Percentiles rank a stretch among this genome's conserved stretches.
These are phyloP conservation scores for Moricandia moricandioides DNA, from an alignment of 345 rosid species.

Conservation along the genomic window DNA sequence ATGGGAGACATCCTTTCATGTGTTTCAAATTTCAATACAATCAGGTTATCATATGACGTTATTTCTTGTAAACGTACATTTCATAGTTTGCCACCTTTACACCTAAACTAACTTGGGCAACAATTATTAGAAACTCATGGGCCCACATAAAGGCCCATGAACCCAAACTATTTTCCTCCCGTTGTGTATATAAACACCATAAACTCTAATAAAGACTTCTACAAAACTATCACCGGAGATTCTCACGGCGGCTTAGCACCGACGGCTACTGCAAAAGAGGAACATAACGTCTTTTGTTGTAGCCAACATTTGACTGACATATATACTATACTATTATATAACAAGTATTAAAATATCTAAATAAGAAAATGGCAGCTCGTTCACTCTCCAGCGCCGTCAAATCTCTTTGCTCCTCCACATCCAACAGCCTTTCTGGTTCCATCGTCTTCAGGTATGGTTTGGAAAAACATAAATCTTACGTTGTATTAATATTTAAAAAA, in stretches of 20 bases:
- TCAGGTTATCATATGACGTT: background rate
- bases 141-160: background rate
- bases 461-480: background rate
- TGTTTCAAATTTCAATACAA: background rate
- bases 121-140: background rate
- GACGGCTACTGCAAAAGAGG: conserved; percentile 26
- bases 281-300: conserved; percentile 11
- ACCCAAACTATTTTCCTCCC: no score
- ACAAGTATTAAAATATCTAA: background rate
- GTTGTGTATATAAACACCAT: conserved; percentile 16
- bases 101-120: background rate
- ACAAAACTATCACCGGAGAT: conserved; percentile 10
- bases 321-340: background rate
- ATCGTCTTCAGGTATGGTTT: conserved; percentile 13
- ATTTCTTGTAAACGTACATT: background rate
- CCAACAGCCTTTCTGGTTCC: conserved; percentile 8
- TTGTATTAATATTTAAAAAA: background rate
- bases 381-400: conserved; percentile 28
- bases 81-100: background rate
- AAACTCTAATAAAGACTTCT: conserved; percentile 16
- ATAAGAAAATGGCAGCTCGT: conserved; percentile 29
- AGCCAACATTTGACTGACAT: background rate
- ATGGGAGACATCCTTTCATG: background rate
- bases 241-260: conserved; percentile 32
- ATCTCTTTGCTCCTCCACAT: conserved; percentile 11